These are phyloP conservation scores for Verbena officinalis DNA, from an alignment of 257 asterid genomes.

Conservation along the genomic window DNA sequence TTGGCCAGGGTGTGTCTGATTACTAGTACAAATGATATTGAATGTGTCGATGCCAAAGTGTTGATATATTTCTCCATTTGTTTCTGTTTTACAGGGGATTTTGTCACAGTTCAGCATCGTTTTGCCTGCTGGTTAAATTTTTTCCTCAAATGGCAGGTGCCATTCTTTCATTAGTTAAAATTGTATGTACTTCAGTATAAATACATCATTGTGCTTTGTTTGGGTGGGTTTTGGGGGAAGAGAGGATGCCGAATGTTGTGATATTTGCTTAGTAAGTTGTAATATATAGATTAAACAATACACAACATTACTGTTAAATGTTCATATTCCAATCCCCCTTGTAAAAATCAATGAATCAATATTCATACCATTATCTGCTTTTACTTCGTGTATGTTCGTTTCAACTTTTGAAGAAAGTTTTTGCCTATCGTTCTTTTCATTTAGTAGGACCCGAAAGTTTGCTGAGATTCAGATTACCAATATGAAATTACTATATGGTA, in stretches of 20 bases:
- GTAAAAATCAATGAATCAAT: neutral
- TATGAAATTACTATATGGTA: too few relatives aligned
- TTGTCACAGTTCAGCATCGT: slow-evolving; percentile 26
- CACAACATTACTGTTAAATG: neutral
- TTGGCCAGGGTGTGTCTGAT: too few relatives aligned
- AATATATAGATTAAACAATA: slow-evolving; percentile 24
- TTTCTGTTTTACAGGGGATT: slow-evolving; percentile 39
- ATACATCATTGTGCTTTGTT: slow-evolving; percentile 27
- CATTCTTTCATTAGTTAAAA: slow-evolving; percentile 59
- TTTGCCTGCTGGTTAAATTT: slow-evolving; percentile 38
- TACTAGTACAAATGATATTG: too few relatives aligned
- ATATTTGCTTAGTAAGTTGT: slow-evolving; percentile 22
- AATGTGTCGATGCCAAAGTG: too few relatives aligned
- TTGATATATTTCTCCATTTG: neutral
- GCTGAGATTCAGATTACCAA: too few relatives aligned
- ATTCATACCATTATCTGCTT: neutral
- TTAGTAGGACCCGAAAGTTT: too few relatives aligned
- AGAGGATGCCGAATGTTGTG: neutral
- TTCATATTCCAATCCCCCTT: neutral
- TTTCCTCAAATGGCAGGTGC: slow-evolving; percentile 48
- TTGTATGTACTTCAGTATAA: slow-evolving; percentile 57
- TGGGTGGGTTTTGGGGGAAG: slow-evolving; percentile 3
- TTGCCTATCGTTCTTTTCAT: too few relatives aligned
- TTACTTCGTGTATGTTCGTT: too few relatives aligned
- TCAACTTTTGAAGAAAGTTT: too few relatives aligned